Base-by-base conservation (phyloP, 2,329 filamentous ascomycete species). In the Neofusicoccum umdonicola region DNA sequence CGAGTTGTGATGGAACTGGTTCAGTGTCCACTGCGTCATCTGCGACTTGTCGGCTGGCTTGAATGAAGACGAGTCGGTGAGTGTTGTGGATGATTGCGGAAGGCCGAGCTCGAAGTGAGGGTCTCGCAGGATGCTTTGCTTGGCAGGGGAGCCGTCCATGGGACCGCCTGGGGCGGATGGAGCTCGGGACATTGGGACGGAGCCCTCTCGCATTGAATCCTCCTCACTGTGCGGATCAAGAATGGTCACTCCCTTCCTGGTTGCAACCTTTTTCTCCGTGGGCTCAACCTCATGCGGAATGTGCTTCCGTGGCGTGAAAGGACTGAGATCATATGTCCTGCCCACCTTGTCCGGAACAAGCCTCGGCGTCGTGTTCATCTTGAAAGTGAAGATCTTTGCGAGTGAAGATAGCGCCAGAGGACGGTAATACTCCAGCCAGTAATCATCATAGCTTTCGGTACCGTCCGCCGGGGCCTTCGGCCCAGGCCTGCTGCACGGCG, bases 391-490 rank as follows among this genome's bases (percentile, higher is more conserved):
- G 75, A 97, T 90, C 74, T 97, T 99, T 13, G 89, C 85, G 69
- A 98, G 92, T 0, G 92, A 95, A 0, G 95, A 97, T 1, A 98
- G 80, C 0, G 91, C 91, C 7, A 91, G 84, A 0, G 95, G 95
- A 13, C 93, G 88, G 74, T 99, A 99, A 76, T 97, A 98, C 75
- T 99, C 95, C 7, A 95, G 83, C 95, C 95, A 99, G 77, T 97
- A 99, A 76, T 98, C 93, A 73, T 98, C 94, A 66, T 92, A 92
- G 66, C 85, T 87, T 3, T 83, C 80, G 3, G 90, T 78, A 13
- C 71, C 71, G 5, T 63, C 48, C 4, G 31, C 42, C 37, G 4
- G 11, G 3, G 45, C 54, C 9, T 66, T 73, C 44, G 69, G 68
- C 9, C 66, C 63, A 13, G 68, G 62, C 13, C 70, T 83, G 58